phyloP scores from a whole-genome alignment of 1,284 basidiomycete genomes.

The Leccinum proliferum region DNA sequence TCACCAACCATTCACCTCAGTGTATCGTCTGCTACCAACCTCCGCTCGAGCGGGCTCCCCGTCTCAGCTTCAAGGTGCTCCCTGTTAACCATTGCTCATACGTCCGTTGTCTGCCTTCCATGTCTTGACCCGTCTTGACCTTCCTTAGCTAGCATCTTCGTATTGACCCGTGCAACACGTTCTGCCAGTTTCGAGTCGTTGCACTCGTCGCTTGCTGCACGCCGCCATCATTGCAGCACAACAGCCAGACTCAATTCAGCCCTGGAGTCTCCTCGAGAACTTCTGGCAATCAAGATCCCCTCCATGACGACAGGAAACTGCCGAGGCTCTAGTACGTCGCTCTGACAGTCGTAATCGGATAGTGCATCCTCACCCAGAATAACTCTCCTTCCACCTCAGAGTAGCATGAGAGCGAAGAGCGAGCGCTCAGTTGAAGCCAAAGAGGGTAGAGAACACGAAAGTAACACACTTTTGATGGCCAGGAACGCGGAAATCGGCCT shows the following conservation, averaged over 20 bases:
- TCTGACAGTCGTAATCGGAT: constrained; percentile 30
- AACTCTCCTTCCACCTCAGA: constrained; percentile 48
- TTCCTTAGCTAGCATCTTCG: not conserved
- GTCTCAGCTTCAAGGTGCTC: not conserved
- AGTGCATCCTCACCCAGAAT: constrained; percentile 15
- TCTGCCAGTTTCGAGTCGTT: not conserved
- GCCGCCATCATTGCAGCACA: not conserved
- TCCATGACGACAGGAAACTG: constrained; percentile 19
- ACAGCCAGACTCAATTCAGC: too few relatives aligned
- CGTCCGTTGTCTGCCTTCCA: too few relatives aligned
- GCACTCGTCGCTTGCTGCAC: not conserved
- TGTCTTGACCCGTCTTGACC: not conserved
- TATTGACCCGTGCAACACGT: not conserved
- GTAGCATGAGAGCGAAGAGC: constrained; percentile 25
- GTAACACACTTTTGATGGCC: constrained; percentile 41
- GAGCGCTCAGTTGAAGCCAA: constrained; percentile 49
- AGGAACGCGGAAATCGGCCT: constrained; percentile 54
- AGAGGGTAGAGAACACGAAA: constrained; percentile 47
- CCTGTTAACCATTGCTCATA: not conserved
- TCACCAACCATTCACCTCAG: too few relatives aligned
- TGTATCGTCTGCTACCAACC: too few relatives aligned
- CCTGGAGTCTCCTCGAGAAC: constrained; percentile 7
- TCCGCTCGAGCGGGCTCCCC: too few relatives aligned
- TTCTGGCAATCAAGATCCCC: constrained; percentile 30
- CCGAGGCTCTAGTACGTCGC: constrained; percentile 30